A percentile compares a stretch with the other conserved stretches of the same genome.
Conservation (phyloP, 148 eudicot species). For the Rhododendron mucronatum region DNA sequence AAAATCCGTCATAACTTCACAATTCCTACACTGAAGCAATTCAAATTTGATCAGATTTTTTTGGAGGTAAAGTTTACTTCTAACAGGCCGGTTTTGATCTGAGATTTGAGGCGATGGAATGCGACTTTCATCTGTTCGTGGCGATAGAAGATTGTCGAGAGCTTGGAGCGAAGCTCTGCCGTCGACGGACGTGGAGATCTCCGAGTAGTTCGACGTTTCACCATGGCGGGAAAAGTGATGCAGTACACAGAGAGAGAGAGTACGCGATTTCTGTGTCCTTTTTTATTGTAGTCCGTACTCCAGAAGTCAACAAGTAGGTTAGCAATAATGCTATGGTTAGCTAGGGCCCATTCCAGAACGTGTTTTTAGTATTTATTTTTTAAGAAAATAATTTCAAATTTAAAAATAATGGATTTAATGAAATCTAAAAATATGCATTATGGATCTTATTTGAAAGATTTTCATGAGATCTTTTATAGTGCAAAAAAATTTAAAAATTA, state of each 20-base stretch:
- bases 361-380: no score
- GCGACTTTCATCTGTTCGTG: conserved; percentile 41
- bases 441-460: no score
- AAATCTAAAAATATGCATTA: no score
- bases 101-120: conserved; percentile 39
- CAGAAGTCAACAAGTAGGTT: no score
- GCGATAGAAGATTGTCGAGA: conserved; percentile 21
- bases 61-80: conserved; percentile 23
- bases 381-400: no score
- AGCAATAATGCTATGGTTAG: no score
- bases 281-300: no score
- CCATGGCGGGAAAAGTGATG: conserved; percentile 3
- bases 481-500: no score
- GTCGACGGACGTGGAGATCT: conserved; percentile 19
- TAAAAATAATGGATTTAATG: no score
- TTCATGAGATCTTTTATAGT: no score
- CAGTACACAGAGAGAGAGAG: neutral
- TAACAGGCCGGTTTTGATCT: conserved; percentile 32
- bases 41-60: neutral
- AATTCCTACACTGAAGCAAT: neutral
- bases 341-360: no score
- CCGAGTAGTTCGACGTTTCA: neutral
- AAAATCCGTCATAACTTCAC: neutral
- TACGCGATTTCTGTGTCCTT: neutral
- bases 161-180: conserved; percentile 22